Evolutionary conservation across 1,284 basidiomycete genomes (phyloP), one percentile per base, ranked within the genome.

Genomic region (Cerrena zonata): DNA sequence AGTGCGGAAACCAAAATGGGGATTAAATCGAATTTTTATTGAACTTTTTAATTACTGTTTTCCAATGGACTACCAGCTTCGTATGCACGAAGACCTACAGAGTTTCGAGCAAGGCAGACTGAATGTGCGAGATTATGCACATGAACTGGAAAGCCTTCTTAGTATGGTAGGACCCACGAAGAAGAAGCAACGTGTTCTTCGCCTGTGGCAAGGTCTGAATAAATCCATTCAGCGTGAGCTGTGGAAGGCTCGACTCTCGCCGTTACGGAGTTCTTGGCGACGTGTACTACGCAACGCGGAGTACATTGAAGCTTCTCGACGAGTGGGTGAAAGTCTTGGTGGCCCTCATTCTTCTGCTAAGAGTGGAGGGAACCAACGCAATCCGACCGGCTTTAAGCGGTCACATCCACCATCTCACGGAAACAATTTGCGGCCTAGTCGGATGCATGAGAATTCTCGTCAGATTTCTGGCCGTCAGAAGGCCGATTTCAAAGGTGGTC

Each of bases 31-130:
- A 5, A 67, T 75, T 51, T 72, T 74, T 45, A 36, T 52, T 0
- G 71, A 56, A 4, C 48, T 77, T 2, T 77, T 72, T 51, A 64
- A 74, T 49, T 69, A 72, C 50, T 75, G 73, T 45, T 78, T 78
- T 62, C 72, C 70, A 0, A 49, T 66, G 0, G 61, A 73, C 36
- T 75, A 66, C 50, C 57, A 66, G 2, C 26, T 54, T 0, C 48
- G 59, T n/a, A 56, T 61, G 48, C 47, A 56, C 0, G 45, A 56
- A 4, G 46, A 58, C 23, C 56, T 66, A 12, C 22, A 47, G 1
- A 38, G 42, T 1, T 45, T 42, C 10, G 2, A 21, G 2, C 67
- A 69, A 43, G 44, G 54, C 0, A 40, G 39, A 0, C 41, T 49
- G 7, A 48, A 23, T 1, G 58, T 66, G 0, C 49, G 48, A 0